Conservation (phyloP, 2,329 filamentous ascomycete genomes). For the Neonectria magnoliae region DNA sequence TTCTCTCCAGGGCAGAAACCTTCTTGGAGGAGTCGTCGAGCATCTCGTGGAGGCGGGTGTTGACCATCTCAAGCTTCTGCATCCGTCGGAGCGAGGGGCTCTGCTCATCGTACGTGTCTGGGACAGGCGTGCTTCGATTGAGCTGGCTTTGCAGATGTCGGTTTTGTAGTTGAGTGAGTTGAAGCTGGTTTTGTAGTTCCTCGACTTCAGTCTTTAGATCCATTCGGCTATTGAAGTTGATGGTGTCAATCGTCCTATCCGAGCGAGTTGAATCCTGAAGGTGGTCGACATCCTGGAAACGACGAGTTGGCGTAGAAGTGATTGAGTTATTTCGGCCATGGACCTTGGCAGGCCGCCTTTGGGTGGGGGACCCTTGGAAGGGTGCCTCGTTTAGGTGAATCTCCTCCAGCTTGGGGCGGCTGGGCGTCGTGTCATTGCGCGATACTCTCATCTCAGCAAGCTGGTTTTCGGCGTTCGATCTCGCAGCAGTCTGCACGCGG, state of each 20-base stretch:
- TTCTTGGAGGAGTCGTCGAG: slow-evolving; percentile 94
- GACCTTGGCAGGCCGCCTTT: slow-evolving; percentile 67
- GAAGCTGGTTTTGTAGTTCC: slow-evolving; percentile 91
- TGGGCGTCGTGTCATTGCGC: slow-evolving; percentile 76
- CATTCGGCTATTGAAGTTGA: slow-evolving; percentile 87
- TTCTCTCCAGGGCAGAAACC: slow-evolving; percentile 87
- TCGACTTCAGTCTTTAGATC: slow-evolving; percentile 92
- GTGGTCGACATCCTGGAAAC: slow-evolving; percentile 69
- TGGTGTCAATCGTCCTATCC: slow-evolving; percentile 82
- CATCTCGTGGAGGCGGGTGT: slow-evolving; percentile 90
- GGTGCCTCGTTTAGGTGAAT: slow-evolving; percentile 85
- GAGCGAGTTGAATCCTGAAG: slow-evolving; percentile 81
- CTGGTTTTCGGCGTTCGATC: slow-evolving; percentile 84
- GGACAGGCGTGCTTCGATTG: slow-evolving; percentile 71
- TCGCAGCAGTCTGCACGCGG: slow-evolving; percentile 82
- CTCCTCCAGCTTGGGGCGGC: slow-evolving; percentile 82
- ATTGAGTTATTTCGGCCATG: slow-evolving; percentile 73
- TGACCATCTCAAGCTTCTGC: slow-evolving; percentile 91
- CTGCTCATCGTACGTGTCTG: slow-evolving; percentile 77
- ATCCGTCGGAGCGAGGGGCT: slow-evolving; percentile 83
- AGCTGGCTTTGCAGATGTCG: slow-evolving; percentile 90
- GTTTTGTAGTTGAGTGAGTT: slow-evolving; percentile 95
- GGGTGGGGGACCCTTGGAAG: slow-evolving; percentile 78
- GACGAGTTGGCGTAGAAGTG: slow-evolving; percentile 80
- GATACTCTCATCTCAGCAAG: slow-evolving; percentile 79